Evolutionary conservation across 768 basidiomycete species (phyloP).

Genomic region (Psilocybe tampanensis): DNA sequence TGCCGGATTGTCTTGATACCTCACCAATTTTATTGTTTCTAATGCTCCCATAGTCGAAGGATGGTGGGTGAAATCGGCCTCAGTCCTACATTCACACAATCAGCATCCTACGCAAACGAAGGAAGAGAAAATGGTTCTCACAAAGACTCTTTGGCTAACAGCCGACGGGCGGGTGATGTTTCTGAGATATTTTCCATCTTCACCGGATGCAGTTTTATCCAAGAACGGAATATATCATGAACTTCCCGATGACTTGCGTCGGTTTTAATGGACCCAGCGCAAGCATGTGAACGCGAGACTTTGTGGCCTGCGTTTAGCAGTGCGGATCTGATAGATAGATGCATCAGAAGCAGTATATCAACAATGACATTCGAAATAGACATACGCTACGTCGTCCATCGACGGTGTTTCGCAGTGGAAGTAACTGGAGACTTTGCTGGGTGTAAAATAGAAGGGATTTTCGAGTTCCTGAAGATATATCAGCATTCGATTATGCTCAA

Average conservation of each 20-base stretch:
- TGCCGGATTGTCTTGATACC: conserved; percentile 92
- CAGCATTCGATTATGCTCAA: neutral
- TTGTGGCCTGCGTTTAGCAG: conserved; percentile 83
- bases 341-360: neutral
- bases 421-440: conserved; percentile 72
- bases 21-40: conserved; percentile 74
- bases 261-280: conserved; percentile 90
- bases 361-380: conserved; percentile 11
- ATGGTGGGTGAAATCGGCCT: conserved; percentile 80
- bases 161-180: conserved; percentile 64
- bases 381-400: conserved; percentile 75
- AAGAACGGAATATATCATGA: conserved; percentile 85
- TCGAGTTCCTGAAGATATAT: conserved; percentile 62
- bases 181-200: conserved; percentile 81
- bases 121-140: conserved; percentile 27
- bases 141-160: conserved; percentile 74
- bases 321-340: conserved; percentile 73
- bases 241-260: conserved; percentile 70
- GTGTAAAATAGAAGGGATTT: conserved; percentile 86
- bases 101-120: neutral
- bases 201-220: conserved; percentile 81
- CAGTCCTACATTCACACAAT: conserved; percentile 37
- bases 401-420: conserved; percentile 85
- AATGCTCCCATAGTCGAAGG: conserved; percentile 61
- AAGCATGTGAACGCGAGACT: conserved; percentile 91